Conservation (phyloP, 148 eudicot species). For the Arbutus unedo region DNA sequence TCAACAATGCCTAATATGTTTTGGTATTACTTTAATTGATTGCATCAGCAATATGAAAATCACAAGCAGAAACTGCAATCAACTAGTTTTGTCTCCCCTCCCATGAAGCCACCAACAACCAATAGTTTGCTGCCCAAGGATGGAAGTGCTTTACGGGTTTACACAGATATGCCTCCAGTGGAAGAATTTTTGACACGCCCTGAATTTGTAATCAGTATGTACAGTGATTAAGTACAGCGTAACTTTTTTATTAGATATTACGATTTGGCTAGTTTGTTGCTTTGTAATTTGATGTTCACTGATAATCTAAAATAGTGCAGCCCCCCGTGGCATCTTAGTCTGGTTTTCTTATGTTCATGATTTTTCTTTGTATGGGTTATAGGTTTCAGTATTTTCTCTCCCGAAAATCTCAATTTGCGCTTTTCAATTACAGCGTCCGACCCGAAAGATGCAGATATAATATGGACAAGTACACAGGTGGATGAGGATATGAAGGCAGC, state of each 20-base stretch:
- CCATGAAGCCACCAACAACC: slow-evolving; percentile 27
- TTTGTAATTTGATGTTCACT: neutral
- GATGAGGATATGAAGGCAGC: slow-evolving; percentile 87
- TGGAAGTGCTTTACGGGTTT: slow-evolving; percentile 56
- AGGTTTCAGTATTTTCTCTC: slow-evolving; percentile 2
- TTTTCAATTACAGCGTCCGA: slow-evolving; percentile 57
- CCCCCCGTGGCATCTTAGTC: neutral
- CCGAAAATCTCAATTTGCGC: neutral
- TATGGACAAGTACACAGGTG: slow-evolving; percentile 93
- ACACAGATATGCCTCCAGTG: slow-evolving; percentile 81
- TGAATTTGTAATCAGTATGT: slow-evolving; percentile 76
- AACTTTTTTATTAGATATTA: slow-evolving; percentile 1
- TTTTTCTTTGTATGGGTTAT: neutral
- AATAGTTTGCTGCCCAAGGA: slow-evolving; percentile 31
- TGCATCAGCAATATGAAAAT: slow-evolving; percentile 67
- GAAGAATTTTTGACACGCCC: slow-evolving; percentile 77
- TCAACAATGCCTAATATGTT: neutral
- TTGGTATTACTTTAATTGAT: neutral
- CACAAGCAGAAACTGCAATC: slow-evolving; percentile 48
- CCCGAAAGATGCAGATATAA: slow-evolving; percentile 89
- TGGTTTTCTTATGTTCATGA: neutral
- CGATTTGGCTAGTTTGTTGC: neutral
- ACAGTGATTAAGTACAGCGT: neutral
- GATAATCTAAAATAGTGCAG: neutral
- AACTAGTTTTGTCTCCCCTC: slow-evolving; percentile 29